Base-by-base conservation (phyloP, 78 protist genomes). In the Guillardia theta region DNA sequence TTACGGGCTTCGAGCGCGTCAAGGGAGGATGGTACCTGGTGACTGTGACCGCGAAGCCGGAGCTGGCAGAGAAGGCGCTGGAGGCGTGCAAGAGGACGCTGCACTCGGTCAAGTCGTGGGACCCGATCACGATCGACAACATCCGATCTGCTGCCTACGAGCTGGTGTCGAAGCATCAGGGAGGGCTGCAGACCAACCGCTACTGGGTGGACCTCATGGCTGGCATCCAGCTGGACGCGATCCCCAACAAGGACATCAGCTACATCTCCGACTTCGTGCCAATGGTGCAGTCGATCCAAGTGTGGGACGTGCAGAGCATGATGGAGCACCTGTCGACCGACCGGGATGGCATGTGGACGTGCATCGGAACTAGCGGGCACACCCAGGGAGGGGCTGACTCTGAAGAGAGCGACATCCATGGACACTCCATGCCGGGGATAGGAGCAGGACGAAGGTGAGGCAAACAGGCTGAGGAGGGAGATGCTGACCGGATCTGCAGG, bases 191-290 rank as follows among this genome's bases (percentile, higher is more conserved):
- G 83, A 70, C 83, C 83, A 70, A 70, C 83, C 9, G 83, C 27
- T 70, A 33, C 83, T 33, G 83, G 83, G 83, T 70, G 41, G 83
- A 70, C 21, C 83, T 70, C 83, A 70, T 70, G 83, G n/a, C 83
- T 36, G 83, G 83, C 46, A 4, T 70, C 46, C 83, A 70, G 83
- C 83, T 70, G 83, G 83, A 4, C 36, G 10, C 46, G 10, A 24
- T 70, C 21, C 83, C 83, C 33, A 43, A 24, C 9, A 70, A 70
- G 83, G 83, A 33, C 41, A 12, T 24, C 10, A 10, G 21, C 41
- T 70, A 70, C 41, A 22, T 22, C 83, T 43, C 46, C 41, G 83
- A 70, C 83, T 70, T 70, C 83, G 83, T 24, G 4, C 83, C 83
- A 4, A 33, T 70, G 83, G 22, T 70, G 46, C 33, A 33, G 83